Conservation (phyloP, 2,329 filamentous ascomycete species). For the Aquanectria penicillioides region DNA sequence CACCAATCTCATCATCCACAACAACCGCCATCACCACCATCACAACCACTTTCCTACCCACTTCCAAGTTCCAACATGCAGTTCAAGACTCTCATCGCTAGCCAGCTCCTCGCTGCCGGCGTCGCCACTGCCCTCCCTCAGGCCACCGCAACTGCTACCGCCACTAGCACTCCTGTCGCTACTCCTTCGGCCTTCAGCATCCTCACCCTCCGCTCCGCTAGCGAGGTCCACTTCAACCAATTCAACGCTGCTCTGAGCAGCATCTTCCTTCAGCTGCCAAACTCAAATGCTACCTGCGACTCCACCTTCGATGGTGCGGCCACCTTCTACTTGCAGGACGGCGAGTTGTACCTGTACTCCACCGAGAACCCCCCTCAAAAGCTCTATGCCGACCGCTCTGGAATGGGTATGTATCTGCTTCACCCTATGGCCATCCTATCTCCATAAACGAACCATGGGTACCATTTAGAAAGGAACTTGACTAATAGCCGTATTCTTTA, state of each 20-base stretch:
- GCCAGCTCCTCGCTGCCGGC: conserved; percentile 26
- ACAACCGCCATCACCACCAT: too few relatives aligned
- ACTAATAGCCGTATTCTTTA: conserved; percentile 33
- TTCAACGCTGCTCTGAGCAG: conserved; percentile 56
- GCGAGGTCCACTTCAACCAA: conserved; percentile 56
- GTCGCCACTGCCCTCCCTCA: conserved; percentile 12
- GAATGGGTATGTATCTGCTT: conserved; percentile 60
- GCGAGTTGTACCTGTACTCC: conserved; percentile 58
- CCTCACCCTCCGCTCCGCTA: conserved; percentile 59
- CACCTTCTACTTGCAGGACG: conserved; percentile 58
- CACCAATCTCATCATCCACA: too few relatives aligned
- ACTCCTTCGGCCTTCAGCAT: conserved; percentile 53
- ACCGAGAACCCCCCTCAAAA: conserved; percentile 54
- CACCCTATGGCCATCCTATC: too few relatives aligned
- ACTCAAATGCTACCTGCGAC: conserved; percentile 61
- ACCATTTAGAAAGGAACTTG: background rate
- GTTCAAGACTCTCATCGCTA: conserved; percentile 36
- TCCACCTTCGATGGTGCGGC: conserved; percentile 51
- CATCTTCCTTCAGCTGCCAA: conserved; percentile 54
- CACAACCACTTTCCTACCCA: too few relatives aligned
- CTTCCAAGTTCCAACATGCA: too few relatives aligned
- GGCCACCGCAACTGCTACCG: background rate
- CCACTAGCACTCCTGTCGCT: background rate
- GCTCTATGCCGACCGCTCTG: conserved; percentile 65
- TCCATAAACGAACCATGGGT: too few relatives aligned